These are phyloP conservation scores for Torulaspora indica DNA, from an alignment of 805 yeast species.

Conservation along the genomic window DNA sequence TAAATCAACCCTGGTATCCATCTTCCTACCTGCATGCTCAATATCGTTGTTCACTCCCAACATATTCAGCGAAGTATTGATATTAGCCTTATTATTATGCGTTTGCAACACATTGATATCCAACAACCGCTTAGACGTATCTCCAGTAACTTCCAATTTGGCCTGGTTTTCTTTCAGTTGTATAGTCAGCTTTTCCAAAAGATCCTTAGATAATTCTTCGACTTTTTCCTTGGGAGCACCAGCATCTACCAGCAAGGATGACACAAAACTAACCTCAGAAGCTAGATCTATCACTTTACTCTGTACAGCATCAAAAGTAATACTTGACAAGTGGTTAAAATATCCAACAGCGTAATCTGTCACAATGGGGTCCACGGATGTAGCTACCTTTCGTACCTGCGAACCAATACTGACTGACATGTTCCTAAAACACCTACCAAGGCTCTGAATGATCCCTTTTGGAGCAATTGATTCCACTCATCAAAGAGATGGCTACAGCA, in stretches of 20 bases:
- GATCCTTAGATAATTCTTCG: slow-evolving; percentile 40
- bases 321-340: slow-evolving; percentile 69
- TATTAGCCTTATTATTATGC: slow-evolving; percentile 60
- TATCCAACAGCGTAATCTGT: slow-evolving; percentile 89
- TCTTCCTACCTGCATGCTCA: slow-evolving; percentile 85
- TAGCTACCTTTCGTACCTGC: slow-evolving; percentile 81
- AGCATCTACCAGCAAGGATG: slow-evolving; percentile 65
- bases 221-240: slow-evolving; percentile 70
- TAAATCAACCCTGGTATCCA: slow-evolving; percentile 92
- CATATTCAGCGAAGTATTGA: slow-evolving; percentile 68
- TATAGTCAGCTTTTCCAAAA: slow-evolving; percentile 46
- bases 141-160: slow-evolving; percentile 73
- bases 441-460: not conserved
- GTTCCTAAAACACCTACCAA: not conserved
- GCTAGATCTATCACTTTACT: slow-evolving; percentile 66
- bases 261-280: slow-evolving; percentile 63
- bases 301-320: slow-evolving; percentile 77
- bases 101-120: slow-evolving; percentile 69
- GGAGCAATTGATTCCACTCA: not conserved
- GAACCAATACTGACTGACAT: slow-evolving; percentile 37
- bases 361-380: slow-evolving; percentile 80
- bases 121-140: slow-evolving; percentile 79
- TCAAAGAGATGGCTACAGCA: not conserved
- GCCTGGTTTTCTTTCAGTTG: slow-evolving; percentile 65
- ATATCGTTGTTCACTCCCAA: slow-evolving; percentile 77